Base-by-base conservation (phyloP, 345 rosid species). In the Pugionium cornutum region DNA sequence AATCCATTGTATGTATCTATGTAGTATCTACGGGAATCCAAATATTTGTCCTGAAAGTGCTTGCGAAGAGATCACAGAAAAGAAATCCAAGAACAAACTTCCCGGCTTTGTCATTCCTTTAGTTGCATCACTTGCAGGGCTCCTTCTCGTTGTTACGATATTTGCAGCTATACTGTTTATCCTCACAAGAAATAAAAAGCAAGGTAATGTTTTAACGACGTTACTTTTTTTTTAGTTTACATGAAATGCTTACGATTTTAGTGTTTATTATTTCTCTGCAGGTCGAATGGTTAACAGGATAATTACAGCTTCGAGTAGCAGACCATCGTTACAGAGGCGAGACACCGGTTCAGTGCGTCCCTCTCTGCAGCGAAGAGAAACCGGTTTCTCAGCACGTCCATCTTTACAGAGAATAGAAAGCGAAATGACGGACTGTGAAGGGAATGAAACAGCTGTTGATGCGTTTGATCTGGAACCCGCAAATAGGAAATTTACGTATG, bases 1-100 rank as follows among this genome's bases (percentile, higher is more conserved):
- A 34, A 25, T 27, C 46, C 6, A 6, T 64, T 9, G 30, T 62
- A 41, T 36, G 5, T 7, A 7, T 40, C 39, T 49, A 9, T 57
- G 40, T 31, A 80, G 82, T 48, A 9, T 73, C 26, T 10, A 27
- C 0, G 81, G 80, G 59, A 80, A 83, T 53, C 75, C 83, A 59
- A 58, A 77, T 53, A 46, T 78, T 4, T 78, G 81, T 33, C 1
- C 48, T 11, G 10, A 35, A 37, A 46, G 1, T 50, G 53, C 73
- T 3, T 82, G 81, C 52, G 50, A 57, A 2, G 48, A 76, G 40
- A n/a, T 45, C 50, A 1, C 30, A 52, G 29, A 27, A 32, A 53
- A 8, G 0, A 40, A 3, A 2, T 53, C 77, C 2, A 58, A 58
- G 35, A 78, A 64, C 5, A 69, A 62, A 33, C 43, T 54, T 74